These are phyloP conservation scores for Oryza coarctata DNA, from an alignment of 176 grass and related monocot species.

Conservation along the genomic window DNA sequence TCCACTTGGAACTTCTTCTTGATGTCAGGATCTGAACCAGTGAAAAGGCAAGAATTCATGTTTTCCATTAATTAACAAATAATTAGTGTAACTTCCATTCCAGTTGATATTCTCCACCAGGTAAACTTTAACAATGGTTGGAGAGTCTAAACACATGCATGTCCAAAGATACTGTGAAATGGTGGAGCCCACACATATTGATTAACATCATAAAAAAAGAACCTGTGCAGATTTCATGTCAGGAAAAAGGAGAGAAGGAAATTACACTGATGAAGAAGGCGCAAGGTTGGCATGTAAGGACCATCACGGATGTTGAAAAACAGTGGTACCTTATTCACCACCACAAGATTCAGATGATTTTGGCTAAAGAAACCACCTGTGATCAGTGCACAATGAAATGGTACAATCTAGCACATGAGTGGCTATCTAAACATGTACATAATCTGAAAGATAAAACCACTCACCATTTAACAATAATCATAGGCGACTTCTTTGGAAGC, in stretches of 20 bases:
- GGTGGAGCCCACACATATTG: background rate
- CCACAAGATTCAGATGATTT: constrained; percentile 99
- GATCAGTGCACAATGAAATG: background rate
- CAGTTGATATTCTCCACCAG: constrained; percentile 21
- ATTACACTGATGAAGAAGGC: constrained; percentile 98
- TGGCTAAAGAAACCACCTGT: constrained; percentile 50
- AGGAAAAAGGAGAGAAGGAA: constrained; percentile 19
- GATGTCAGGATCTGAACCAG: constrained; percentile 84
- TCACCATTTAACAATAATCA: constrained; percentile 93
- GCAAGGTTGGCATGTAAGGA: constrained; percentile 96
- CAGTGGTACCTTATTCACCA: constrained; percentile 93
- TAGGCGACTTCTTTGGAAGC: constrained; percentile 86
- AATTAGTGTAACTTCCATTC: constrained; percentile 3
- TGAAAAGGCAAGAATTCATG: background rate
- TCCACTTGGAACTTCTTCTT: constrained; percentile 99
- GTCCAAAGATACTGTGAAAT: background rate
- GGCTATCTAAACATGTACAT: background rate
- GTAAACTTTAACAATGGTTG: background rate
- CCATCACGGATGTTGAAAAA: constrained; percentile 97
- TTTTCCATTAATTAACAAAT: background rate
- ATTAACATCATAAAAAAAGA: background rate
- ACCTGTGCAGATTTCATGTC: background rate
- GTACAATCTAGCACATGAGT: background rate
- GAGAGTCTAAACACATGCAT: background rate
- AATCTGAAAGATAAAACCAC: constrained; percentile 19